A percentile compares a stretch with the other conserved stretches of the same genome.
These are phyloP conservation scores for Fusarium floridanum DNA, from an alignment of 2,329 filamentous ascomycete species.

Conservation along the genomic window DNA sequence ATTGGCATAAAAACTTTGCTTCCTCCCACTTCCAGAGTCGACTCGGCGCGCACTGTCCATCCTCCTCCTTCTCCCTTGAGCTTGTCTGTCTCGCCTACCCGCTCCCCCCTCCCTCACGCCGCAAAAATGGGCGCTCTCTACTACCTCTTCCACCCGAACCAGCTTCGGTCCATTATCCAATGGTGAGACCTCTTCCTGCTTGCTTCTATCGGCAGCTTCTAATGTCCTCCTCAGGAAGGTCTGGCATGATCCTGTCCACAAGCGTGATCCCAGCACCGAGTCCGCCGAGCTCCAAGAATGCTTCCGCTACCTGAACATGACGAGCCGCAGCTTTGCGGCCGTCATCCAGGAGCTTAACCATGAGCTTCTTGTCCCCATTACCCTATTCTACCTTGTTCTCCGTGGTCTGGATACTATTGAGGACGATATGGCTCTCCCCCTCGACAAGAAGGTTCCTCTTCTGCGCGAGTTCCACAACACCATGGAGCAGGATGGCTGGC, in stretches of 20 bases:
- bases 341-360: slow-evolving; percentile 97
- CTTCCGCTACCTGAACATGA: slow-evolving; percentile 87
- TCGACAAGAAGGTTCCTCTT: slow-evolving; percentile 86
- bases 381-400: slow-evolving; percentile 92
- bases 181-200: slow-evolving; percentile 70
- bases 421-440: slow-evolving; percentile 93
- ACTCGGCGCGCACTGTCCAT: slow-evolving; percentile 37
- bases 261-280: slow-evolving; percentile 82
- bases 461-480: slow-evolving; percentile 84
- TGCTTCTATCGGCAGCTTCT: slow-evolving; percentile 7
- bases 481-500: slow-evolving; percentile 90
- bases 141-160: slow-evolving; percentile 78
- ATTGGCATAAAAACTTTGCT: slow-evolving; percentile 38
- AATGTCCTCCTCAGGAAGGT: slow-evolving; percentile 76
- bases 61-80: slow-evolving; percentile 20
- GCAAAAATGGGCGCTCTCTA: slow-evolving; percentile 75
- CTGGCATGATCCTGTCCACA: slow-evolving; percentile 95
- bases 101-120: slow-evolving; percentile 18
- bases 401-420: slow-evolving; percentile 98
- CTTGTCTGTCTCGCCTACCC: slow-evolving; percentile 2
- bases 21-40: slow-evolving; percentile 27
- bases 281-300: slow-evolving; percentile 80
- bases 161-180: slow-evolving; percentile 88
- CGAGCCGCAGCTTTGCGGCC: slow-evolving; percentile 90
- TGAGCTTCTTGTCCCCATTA: slow-evolving; percentile 89